Evolutionary conservation across 2,329 filamentous ascomycete species (phyloP), one percentile per base, ranked within the genome.

Genomic region (Zasmidium cellare): DNA sequence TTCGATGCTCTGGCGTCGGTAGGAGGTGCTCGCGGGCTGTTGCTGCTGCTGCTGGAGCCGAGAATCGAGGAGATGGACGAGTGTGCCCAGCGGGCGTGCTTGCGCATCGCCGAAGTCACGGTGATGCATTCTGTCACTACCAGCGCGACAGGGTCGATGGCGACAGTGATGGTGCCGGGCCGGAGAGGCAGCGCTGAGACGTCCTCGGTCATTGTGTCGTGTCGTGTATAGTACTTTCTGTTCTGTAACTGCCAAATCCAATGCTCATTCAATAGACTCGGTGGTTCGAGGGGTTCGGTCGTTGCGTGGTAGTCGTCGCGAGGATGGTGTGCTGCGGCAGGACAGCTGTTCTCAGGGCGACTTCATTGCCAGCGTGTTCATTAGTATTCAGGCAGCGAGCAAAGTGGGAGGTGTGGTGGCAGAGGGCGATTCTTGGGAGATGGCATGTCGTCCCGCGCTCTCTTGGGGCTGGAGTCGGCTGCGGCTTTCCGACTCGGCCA

Each of bases 41-140:
- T 55, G 55, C 57, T 55, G 23, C 48, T 56, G 38, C 50, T 58
- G 28, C 47, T 54, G 6, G 60, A 58, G 49, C 94, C 94, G 28
- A 99, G 82, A 60, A 99, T 99, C 53, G 93, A 93, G 38, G 94
- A 92, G 46, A 99, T 94, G 3, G 92, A 97, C 12, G 92, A 96
- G 74, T 97, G 92, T 49, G 92, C 91, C 82, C 93, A 97, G 65
- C 94, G 89, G 64, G 92, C 90, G 84, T 97, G 89, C 79, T 99
- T 99, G 71, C 96, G 92, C 84, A 99, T 97, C 60, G 92, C 92
- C 62, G 93, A 97, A 14, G 94, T 97, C 77, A 99, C 93, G 47
- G 92, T 93, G 72, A 97, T 97, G 76, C 94, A 99, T 87, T 99
- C 94, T 76, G 93, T 96, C 63, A 96, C 96, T 65, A 99, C 92